Conservation (phyloP, 176 grass and related monocot genomes). For the Musa schizocarpa region DNA sequence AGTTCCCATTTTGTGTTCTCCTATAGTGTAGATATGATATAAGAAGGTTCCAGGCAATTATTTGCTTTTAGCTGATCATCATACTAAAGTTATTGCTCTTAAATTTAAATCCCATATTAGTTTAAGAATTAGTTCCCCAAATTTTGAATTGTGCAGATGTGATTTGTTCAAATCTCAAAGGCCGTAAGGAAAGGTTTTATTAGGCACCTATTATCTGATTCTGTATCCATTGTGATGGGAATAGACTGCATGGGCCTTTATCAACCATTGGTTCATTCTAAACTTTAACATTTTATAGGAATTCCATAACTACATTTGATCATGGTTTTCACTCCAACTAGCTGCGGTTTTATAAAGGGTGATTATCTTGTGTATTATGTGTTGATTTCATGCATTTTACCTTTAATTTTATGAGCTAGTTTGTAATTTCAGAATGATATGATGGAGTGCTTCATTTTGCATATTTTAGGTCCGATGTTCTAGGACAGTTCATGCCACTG, state of each 20-base stretch:
- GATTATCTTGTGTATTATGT: not conserved
- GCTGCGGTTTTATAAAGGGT: not conserved
- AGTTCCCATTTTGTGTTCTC: not conserved
- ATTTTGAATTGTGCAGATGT: not conserved
- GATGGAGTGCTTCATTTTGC: slow-evolving; percentile 4
- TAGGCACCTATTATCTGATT: no score
- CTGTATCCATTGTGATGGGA: no score
- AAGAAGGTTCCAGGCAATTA: not conserved
- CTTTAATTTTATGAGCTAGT: not conserved
- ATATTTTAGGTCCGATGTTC: slow-evolving; percentile 79
- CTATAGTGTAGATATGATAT: not conserved
- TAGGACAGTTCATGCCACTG: slow-evolving; percentile 97
- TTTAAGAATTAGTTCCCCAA: not conserved
- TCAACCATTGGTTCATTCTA: not conserved
- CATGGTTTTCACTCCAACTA: not conserved
- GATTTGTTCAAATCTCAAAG: not conserved
- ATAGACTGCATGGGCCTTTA: not conserved
- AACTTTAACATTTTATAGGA: not conserved
- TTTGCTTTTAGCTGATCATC: not conserved
- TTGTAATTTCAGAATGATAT: not conserved
- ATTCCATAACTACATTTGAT: not conserved
- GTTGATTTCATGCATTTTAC: not conserved
- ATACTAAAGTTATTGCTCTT: not conserved
- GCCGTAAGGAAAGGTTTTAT: not conserved
- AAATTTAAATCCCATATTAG: not conserved